These are phyloP conservation scores for Microdochium nivale DNA, from an alignment of 2,329 filamentous ascomycete genomes.

Conservation along the genomic window DNA sequence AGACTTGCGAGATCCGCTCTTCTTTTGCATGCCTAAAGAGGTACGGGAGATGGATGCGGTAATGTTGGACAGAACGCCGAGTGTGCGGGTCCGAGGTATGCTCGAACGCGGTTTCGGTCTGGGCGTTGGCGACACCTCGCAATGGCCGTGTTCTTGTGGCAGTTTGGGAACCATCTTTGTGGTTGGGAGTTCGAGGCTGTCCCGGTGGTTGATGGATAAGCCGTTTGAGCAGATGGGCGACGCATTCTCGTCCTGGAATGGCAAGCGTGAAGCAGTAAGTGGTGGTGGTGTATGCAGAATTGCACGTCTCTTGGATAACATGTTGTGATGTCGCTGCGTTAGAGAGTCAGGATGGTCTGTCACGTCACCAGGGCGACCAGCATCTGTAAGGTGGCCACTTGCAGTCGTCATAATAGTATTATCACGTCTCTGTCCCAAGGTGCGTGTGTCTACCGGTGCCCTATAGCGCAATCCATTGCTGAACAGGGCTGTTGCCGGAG, in stretches of 20 bases:
- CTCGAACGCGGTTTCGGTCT: conserved; percentile 7
- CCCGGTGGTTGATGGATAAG: conserved; percentile 7
- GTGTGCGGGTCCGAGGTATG: conserved; percentile 36
- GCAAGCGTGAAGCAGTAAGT: conserved; percentile 1
- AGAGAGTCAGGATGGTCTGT: not conserved
- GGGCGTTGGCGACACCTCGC: conserved; percentile 2
- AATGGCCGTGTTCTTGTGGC: not conserved
- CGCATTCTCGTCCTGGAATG: conserved; percentile 14
- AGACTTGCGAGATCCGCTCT: conserved; percentile 27
- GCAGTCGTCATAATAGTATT: not conserved
- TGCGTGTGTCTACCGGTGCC: conserved; percentile 1
- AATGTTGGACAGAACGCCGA: conserved; percentile 34
- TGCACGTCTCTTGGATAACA: not conserved
- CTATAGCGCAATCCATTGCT: conserved; percentile 4
- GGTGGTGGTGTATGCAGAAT: conserved; percentile 1
- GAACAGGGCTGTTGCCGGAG: not conserved
- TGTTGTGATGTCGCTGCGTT: not conserved
- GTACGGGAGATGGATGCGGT: conserved; percentile 33
- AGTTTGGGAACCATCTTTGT: conserved; percentile 2
- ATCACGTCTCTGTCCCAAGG: no score
- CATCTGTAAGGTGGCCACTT: not conserved
- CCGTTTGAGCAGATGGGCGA: conserved; percentile 7
- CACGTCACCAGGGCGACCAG: not conserved
- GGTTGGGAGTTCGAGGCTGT: conserved; percentile 5
- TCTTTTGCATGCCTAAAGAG: conserved; percentile 20